phyloP scores from a whole-genome alignment of 805 yeast species.

The Yarrowia sp. region DNA sequence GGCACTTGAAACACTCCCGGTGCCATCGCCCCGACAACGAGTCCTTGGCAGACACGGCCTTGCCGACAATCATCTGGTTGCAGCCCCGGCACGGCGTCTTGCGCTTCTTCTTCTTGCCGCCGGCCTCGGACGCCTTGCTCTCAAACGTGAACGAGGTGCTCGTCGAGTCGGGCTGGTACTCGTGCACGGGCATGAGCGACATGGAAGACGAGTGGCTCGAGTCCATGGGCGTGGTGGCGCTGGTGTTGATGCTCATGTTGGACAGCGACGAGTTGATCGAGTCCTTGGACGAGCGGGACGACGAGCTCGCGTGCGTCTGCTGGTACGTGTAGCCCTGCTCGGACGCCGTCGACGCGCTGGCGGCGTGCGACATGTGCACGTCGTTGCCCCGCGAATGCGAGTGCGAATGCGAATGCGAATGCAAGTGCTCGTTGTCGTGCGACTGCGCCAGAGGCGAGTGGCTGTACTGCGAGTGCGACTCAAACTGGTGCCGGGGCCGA shows the following conservation, averaged over 20 bases:
- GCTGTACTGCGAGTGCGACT: background rate
- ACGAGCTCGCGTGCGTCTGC: background rate
- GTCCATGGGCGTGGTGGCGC: conserved; percentile 22
- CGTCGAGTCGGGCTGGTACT: background rate
- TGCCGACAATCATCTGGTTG: conserved; percentile 49
- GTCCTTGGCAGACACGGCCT: conserved; percentile 78
- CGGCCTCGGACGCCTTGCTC: background rate
- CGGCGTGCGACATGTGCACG: background rate
- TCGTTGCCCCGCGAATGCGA: background rate
- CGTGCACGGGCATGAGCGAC: conserved; percentile 13
- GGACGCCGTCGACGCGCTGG: background rate
- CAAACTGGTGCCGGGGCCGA: background rate
- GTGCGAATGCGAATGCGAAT: no score
- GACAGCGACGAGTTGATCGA: background rate
- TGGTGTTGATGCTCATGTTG: conserved; percentile 7
- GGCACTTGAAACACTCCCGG: conserved; percentile 75
- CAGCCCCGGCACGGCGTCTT: conserved; percentile 64
- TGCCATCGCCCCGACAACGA: conserved; percentile 89
- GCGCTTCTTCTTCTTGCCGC: background rate
- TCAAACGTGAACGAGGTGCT: conserved; percentile 8
- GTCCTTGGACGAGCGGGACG: conserved; percentile 11
- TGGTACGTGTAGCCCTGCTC: background rate
- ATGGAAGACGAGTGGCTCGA: background rate
- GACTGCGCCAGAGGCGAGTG: background rate
- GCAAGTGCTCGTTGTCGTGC: no score